phyloP scores from a whole-genome alignment of 2,329 filamentous ascomycete genomes.

The Cladobotryum mycophilum region DNA sequence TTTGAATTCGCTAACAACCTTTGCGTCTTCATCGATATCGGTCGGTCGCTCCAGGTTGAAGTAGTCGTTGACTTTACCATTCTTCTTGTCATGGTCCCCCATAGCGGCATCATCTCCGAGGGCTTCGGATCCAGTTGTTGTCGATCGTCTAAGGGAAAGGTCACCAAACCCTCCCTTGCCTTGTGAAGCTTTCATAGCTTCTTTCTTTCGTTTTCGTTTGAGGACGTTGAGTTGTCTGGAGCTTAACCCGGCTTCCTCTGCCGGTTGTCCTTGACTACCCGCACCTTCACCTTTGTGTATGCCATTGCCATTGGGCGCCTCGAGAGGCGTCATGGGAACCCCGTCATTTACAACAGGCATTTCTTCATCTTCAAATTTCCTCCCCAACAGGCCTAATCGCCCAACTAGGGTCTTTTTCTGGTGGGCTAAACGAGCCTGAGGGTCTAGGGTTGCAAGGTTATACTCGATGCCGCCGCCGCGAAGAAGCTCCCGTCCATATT shows the following conservation, averaged over 20 bases:
- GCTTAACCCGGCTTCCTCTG: constrained; percentile 70
- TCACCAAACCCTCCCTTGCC: constrained; percentile 89
- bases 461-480: constrained; percentile 85
- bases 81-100: constrained; percentile 51
- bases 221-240: constrained; percentile 90
- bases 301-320: constrained; percentile 31
- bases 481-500: constrained; percentile 75
- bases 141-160: constrained; percentile 61
- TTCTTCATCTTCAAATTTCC: constrained; percentile 79
- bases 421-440: constrained; percentile 71
- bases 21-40: constrained; percentile 79
- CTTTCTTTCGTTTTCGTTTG: constrained; percentile 88
- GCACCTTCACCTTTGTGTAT: constrained; percentile 30
- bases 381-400: constrained; percentile 76
- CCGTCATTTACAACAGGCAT: constrained; percentile 51
- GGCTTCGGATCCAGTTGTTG: constrained; percentile 55
- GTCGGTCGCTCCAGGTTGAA: constrained; percentile 78
- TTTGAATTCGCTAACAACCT: constrained; percentile 94
- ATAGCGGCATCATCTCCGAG: constrained; percentile 54
- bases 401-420: constrained; percentile 84
- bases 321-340: constrained; percentile 39
- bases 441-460: constrained; percentile 72
- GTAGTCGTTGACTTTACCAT: constrained; percentile 69
- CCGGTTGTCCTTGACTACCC: constrained; percentile 32
- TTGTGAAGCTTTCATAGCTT: constrained; percentile 76